Evolutionary conservation across 2,329 filamentous ascomycete genomes (phyloP).

Genomic region (Parafenestella ontariensis): DNA sequence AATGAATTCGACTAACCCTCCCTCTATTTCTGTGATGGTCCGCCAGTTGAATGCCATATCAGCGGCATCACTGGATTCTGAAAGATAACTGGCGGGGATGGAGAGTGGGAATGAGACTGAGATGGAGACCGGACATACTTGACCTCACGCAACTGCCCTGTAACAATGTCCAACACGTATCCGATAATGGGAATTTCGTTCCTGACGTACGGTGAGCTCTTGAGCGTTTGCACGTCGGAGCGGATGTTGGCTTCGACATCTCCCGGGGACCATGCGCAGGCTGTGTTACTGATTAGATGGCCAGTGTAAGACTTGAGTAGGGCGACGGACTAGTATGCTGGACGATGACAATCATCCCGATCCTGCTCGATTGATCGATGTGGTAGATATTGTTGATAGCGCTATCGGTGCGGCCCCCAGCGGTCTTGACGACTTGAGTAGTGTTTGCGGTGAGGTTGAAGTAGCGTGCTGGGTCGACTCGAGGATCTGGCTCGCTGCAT

Average conservation of each 20-base stretch:
- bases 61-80: constrained; percentile 4
- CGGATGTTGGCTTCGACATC: constrained; percentile 20
- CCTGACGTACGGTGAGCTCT: constrained; percentile 17
- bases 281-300: constrained; percentile 7
- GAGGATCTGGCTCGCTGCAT: constrained; percentile 17
- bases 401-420: constrained; percentile 17
- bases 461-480: constrained; percentile 23
- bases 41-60: background rate
- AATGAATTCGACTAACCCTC: background rate
- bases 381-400: constrained; percentile 19
- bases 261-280: constrained; percentile 14
- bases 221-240: constrained; percentile 18
- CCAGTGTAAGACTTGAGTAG: background rate
- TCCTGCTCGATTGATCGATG: constrained; percentile 12
- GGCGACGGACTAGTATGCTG: constrained; percentile 26
- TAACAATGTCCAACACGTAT: constrained; percentile 24
- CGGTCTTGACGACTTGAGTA: constrained; percentile 24
- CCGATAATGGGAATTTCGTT: constrained; percentile 26
- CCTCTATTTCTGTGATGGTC: background rate
- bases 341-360: constrained; percentile 30
- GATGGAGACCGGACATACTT: constrained; percentile 21
- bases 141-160: constrained; percentile 23
- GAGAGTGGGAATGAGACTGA: background rate
- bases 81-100: background rate
- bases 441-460: constrained; percentile 28